A percentile compares a stretch with the other conserved stretches of the same genome.
phyloP scores from a whole-genome alignment of 441 rosid genomes.

The Gossypium davidsonii region DNA sequence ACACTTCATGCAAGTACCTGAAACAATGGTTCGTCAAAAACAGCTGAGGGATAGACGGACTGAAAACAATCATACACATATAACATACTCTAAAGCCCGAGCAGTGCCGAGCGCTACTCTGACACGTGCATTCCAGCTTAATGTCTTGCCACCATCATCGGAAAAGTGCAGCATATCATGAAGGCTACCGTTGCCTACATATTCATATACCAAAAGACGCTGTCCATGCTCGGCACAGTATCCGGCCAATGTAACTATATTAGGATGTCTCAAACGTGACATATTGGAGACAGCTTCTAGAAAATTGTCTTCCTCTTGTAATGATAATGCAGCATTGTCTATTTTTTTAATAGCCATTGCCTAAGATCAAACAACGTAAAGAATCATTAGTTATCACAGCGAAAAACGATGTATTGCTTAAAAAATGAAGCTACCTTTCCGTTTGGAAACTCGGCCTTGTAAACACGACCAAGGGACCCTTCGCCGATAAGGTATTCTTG shows the following conservation, averaged over 20 bases:
- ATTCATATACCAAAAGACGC: conserved; percentile 80
- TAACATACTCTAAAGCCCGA: conserved; percentile 88
- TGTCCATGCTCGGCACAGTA: conserved; percentile 93
- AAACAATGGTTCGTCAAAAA: conserved; percentile 12
- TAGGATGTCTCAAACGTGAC: conserved; percentile 88
- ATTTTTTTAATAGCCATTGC: conserved; percentile 85
- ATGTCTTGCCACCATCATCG: conserved; percentile 57
- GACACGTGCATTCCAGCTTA: conserved; percentile 93
- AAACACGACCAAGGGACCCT: conserved; percentile 97
- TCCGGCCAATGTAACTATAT: conserved; percentile 71
- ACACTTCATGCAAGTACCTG: conserved; percentile 96
- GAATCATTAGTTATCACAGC: background rate
- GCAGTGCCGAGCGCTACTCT: conserved; percentile 96
- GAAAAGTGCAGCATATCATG: conserved; percentile 78
- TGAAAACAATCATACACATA: conserved; percentile 11
- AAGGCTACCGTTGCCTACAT: conserved; percentile 57
- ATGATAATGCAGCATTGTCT: conserved; percentile 73
- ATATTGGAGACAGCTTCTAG: conserved; percentile 85
- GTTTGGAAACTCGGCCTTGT: conserved; percentile 72
- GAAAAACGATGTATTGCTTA: background rate
- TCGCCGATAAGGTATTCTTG: conserved; percentile 89
- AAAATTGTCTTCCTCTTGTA: conserved; percentile 89
- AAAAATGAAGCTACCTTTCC: conserved; percentile 54
- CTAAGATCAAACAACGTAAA: conserved; percentile 32
- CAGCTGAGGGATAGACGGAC: background rate